Evolutionary conservation across 2,329 filamentous ascomycete genomes (phyloP).

Genomic region (Helicocarpus griseus): DNA sequence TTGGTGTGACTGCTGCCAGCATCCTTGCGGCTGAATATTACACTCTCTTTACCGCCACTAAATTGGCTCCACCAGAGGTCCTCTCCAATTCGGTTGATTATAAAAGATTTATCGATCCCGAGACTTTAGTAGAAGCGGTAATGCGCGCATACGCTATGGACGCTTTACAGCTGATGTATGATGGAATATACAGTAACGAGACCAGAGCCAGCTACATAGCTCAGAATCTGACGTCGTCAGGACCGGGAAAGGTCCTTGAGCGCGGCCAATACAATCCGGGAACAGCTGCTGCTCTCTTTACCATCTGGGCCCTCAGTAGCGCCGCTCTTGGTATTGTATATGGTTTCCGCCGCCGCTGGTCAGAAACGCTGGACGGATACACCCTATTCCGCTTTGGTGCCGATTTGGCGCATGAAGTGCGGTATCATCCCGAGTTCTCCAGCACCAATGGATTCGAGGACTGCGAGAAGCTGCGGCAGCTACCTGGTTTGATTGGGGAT

Average conservation of each 20-base stretch:
- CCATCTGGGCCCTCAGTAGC: constrained; percentile 7
- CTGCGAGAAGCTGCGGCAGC: background rate
- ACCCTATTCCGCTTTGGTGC: constrained; percentile 9
- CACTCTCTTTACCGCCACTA: background rate
- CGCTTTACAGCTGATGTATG: constrained; percentile 7
- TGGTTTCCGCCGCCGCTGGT: constrained; percentile 8
- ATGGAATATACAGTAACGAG: constrained; percentile 1
- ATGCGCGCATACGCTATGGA: constrained; percentile 9
- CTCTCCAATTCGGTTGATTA: constrained; percentile 3
- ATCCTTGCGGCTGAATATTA: background rate
- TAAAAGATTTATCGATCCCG: background rate
- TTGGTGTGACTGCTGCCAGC: background rate
- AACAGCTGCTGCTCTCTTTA: background rate
- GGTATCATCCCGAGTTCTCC: background rate
- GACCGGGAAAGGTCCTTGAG: constrained; percentile 2
- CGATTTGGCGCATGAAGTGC: constrained; percentile 2
- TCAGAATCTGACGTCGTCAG: constrained; percentile 2
- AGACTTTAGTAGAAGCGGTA: background rate
- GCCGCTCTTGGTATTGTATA: constrained; percentile 4
- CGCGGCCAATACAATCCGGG: background rate
- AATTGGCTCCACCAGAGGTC: background rate
- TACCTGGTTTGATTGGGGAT: background rate
- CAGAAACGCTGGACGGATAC: constrained; percentile 10
- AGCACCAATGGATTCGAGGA: background rate
- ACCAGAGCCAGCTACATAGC: background rate